Evolutionary conservation across 352 stramenopile genomes (phyloP), one percentile per base, ranked within the genome.

Genomic region (Phytophthora ramorum): DNA sequence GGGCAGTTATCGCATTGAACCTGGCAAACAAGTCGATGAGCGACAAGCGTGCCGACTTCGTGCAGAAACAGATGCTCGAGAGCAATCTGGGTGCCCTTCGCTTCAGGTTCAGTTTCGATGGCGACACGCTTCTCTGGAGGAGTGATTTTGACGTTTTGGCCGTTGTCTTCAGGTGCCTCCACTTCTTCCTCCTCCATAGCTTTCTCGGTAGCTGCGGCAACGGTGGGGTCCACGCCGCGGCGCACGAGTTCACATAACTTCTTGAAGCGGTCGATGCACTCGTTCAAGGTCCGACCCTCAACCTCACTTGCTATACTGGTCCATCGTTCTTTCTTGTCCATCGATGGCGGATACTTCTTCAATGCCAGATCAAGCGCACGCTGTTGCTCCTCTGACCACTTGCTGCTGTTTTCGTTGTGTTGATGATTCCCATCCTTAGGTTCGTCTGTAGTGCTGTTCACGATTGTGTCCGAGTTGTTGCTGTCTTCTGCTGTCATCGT

Each of bases 221-320:
- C 54, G 14, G 40, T 59, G 10, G 37, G 62, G 50, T 76, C 66
- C 34, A 79, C 62, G 16, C 66, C 66, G 19, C 54, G 73, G 20
- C 78, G 76, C 0, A 94, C 64, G 28, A 91, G 48, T 19, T 78
- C 60, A 37, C 77, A 84, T 2, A 96, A 57, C 37, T 79, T 53
- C 64, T 93, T 89, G 58, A 87, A 96, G 3, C 87, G 84, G 37
- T 93, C 85, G 45, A 96, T 92, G 46, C 87, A 96, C 32, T 96
- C 84, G 57, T 90, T 93, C 30, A 96, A 51, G 7, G 81, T 85
- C 28, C 86, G 89, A 22, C 69, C 81, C 0, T 87, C 68, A 7
- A 96, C 83, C 28, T 87, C 84, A 7, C 68, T 75, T 4, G 85
- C 79, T 52, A 96, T 94, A 24, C 66, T 76, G 1, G 66, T 66